Evolutionary conservation across 495 filamentous ascomycete species (phyloP).

Genomic region (Apiosordaria backusii): DNA sequence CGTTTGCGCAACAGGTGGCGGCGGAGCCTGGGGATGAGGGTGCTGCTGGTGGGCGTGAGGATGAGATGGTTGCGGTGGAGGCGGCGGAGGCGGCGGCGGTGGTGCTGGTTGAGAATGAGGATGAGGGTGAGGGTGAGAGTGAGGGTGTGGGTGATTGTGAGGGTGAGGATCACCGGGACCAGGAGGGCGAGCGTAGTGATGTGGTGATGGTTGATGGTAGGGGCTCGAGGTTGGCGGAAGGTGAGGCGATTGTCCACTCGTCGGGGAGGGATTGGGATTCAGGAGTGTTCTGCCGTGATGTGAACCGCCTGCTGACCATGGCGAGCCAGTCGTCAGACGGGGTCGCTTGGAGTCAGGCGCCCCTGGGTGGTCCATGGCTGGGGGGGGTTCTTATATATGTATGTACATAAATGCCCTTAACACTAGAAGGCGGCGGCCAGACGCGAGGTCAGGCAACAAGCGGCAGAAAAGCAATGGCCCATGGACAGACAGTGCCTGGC

Average conservation of each 20-base stretch:
- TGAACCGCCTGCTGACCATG: conserved; percentile 41
- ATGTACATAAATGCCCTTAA: conserved; percentile 39
- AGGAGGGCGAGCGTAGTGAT: conserved; percentile 39
- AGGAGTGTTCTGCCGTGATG: conserved; percentile 45
- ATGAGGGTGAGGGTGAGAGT: background rate
- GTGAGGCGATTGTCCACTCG: conserved; percentile 36
- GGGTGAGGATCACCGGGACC: conserved; percentile 27
- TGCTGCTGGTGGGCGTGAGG: background rate
- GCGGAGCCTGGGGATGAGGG: conserved; percentile 9
- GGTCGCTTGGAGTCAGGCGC: conserved; percentile 48
- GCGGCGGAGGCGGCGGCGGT: conserved; percentile 15
- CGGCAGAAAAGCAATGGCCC: conserved; percentile 20
- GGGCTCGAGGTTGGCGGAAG: conserved; percentile 42
- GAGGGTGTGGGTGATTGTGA: conserved; percentile 10
- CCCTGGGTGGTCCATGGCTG: conserved; percentile 47
- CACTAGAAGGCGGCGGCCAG: conserved; percentile 35
- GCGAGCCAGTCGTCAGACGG: conserved; percentile 42
- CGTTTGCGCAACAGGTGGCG: conserved; percentile 18
- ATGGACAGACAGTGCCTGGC: conserved; percentile 19
- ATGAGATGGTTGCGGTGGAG: background rate
- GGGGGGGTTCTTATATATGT: conserved; percentile 38
- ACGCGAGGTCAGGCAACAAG: conserved; percentile 28
- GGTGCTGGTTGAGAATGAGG: conserved; percentile 18
- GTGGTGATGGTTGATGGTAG: conserved; percentile 36
- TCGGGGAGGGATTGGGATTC: conserved; percentile 43